A percentile compares a stretch with the other conserved stretches of the same genome.
phyloP scores from a whole-genome alignment of 2,329 filamentous ascomycete genomes.

The Monilinia fructicola region DNA sequence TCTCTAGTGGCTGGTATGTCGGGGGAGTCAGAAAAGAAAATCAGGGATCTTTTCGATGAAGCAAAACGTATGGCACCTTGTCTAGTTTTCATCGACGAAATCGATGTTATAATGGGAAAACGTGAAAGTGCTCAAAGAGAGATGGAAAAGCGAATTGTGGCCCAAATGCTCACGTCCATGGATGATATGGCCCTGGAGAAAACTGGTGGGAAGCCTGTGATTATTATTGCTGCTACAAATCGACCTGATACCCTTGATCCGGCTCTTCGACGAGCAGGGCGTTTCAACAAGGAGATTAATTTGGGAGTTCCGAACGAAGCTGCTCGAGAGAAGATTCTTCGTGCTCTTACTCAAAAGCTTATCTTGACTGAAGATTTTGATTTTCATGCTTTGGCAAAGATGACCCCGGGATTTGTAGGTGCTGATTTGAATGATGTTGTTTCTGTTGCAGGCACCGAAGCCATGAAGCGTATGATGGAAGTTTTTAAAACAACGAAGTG shows the following conservation, averaged over 20 bases:
- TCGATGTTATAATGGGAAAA: conserved; percentile 88
- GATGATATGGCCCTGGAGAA: conserved; percentile 72
- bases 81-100: conserved; percentile 87
- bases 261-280: conserved; percentile 68
- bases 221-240: conserved; percentile 90
- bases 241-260: conserved; percentile 83
- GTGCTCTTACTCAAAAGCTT: conserved; percentile 66
- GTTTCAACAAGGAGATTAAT: conserved; percentile 82
- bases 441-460: conserved; percentile 42
- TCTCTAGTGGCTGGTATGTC: conserved; percentile 84
- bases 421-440: conserved; percentile 75
- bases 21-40: conserved; percentile 83
- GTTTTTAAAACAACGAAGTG: conserved; percentile 37
- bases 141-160: conserved; percentile 85
- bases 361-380: conserved; percentile 68
- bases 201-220: conserved; percentile 74
- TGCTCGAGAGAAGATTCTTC: conserved; percentile 75
- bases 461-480: conserved; percentile 43
- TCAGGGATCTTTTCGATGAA: conserved; percentile 83
- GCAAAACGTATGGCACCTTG: conserved; percentile 84
- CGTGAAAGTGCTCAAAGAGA: conserved; percentile 80
- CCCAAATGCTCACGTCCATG: conserved; percentile 83
- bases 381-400: conserved; percentile 70
- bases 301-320: conserved; percentile 81
- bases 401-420: conserved; percentile 90